These are phyloP conservation scores for Phytophthora colocasiae DNA, from an alignment of 352 stramenopile species.

Conservation along the genomic window DNA sequence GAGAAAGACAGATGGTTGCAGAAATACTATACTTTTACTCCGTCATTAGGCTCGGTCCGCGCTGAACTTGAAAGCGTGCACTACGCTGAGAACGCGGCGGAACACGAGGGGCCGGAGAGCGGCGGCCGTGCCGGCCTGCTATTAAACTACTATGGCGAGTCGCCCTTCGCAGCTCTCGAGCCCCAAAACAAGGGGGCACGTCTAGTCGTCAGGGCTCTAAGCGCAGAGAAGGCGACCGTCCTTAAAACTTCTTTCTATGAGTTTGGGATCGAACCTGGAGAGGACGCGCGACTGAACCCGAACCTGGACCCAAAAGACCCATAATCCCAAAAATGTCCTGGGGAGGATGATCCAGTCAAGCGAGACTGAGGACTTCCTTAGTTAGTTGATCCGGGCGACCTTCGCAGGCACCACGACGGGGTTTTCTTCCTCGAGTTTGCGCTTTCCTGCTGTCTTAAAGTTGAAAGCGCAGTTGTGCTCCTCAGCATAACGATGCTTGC, in stretches of 20 bases:
- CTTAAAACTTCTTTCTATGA: constrained; percentile 34
- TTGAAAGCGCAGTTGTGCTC: constrained; percentile 90
- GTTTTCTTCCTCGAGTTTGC: constrained; percentile 86
- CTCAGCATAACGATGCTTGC: constrained; percentile 90
- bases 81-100: constrained; percentile 38
- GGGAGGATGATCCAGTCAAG: constrained; percentile 1
- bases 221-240: constrained; percentile 7
- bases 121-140: constrained; percentile 14
- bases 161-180: constrained; percentile 8
- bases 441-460: constrained; percentile 86
- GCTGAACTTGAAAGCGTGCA: constrained; percentile 40
- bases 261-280: constrained; percentile 5
- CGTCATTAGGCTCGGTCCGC: constrained; percentile 25
- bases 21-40: constrained; percentile 43
- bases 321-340: constrained; percentile 18
- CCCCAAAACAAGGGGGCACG: constrained; percentile 1
- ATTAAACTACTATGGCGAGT: constrained; percentile 33
- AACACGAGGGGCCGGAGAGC: constrained; percentile 10
- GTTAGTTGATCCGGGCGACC: constrained; percentile 88
- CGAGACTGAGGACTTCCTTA: neutral
- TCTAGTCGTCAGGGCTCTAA: constrained; percentile 9
- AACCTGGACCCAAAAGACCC: constrained; percentile 12
- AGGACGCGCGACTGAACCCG: neutral
- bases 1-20: constrained; percentile 26
- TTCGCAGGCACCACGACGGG: constrained; percentile 81